phyloP scores from a whole-genome alignment of 495 filamentous ascomycete genomes.

The Pyrenopolyporus hunteri region DNA sequence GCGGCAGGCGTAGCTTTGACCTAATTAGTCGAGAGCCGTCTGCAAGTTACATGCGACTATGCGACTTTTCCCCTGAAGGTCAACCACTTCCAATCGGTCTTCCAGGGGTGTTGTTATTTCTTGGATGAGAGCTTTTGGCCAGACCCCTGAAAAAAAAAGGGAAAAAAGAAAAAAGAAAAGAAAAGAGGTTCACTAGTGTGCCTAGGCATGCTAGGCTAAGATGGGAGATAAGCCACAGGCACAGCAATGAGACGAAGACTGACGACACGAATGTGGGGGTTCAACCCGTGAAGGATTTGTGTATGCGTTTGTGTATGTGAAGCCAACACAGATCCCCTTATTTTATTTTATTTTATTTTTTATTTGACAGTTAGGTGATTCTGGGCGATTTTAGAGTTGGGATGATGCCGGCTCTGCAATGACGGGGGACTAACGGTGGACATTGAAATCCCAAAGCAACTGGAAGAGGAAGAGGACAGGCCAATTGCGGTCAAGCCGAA shows the following conservation, averaged over 20 bases:
- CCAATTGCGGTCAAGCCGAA: too few species aligned
- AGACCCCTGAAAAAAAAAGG: neutral
- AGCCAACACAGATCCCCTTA: too few species aligned
- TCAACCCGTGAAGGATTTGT: too few species aligned
- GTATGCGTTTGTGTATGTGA: too few species aligned
- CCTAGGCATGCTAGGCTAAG: neutral
- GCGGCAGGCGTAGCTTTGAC: too few species aligned
- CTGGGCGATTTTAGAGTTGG: conserved; percentile 28
- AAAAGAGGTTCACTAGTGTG: too few species aligned
- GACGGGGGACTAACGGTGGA: too few species aligned
- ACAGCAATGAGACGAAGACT: conserved; percentile 19
- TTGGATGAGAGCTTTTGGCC: neutral
- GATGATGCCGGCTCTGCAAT: conserved; percentile 1
- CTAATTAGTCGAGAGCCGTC: too few species aligned
- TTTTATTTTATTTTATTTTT: too few species aligned
- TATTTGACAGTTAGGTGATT: neutral
- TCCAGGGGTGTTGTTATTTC: conserved; percentile 1
- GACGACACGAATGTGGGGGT: conserved; percentile 35
- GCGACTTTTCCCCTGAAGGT: conserved; percentile 6
- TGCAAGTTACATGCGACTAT: conserved; percentile 1
- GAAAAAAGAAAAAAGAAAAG: too few species aligned
- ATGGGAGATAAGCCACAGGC: conserved; percentile 13
- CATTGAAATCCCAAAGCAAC: too few species aligned
- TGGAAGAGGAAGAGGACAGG: neutral
- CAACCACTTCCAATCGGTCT: neutral